These are phyloP conservation scores for Spathaspora sp. DNA, from an alignment of 1,139 yeast species.

Conservation along the genomic window DNA sequence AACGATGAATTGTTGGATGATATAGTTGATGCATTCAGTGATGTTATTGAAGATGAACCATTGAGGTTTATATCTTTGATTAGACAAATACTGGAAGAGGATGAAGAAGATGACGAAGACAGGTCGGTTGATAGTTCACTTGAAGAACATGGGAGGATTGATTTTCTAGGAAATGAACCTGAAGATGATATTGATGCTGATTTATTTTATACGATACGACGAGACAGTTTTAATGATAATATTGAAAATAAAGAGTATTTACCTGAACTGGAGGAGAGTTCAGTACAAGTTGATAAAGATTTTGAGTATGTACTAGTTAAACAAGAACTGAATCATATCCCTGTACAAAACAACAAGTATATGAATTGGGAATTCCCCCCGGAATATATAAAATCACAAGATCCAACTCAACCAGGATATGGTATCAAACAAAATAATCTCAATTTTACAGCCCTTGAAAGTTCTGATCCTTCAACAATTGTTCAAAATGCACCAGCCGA, in stretches of 20 bases:
- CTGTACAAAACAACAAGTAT: background rate
- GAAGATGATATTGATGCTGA: constrained; percentile 24
- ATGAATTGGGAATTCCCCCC: constrained; percentile 5
- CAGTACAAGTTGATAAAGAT: constrained; percentile 6
- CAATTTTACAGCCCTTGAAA: constrained; percentile 17
- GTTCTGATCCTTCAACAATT: constrained; percentile 22
- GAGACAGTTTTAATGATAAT: constrained; percentile 21
- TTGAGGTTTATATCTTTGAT: constrained; percentile 6
- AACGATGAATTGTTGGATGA: background rate
- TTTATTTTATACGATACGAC: constrained; percentile 23
- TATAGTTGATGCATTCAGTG: constrained; percentile 2
- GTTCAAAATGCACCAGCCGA: constrained; percentile 30
- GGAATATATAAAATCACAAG: constrained; percentile 2
- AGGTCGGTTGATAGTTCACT: constrained; percentile 6
- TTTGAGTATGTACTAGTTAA: constrained; percentile 8
- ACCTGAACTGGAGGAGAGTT: background rate
- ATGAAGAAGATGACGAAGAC: constrained; percentile 7
- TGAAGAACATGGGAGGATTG: constrained; percentile 1
- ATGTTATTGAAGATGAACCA: constrained; percentile 6
- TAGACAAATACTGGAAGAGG: constrained; percentile 5
- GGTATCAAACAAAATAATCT: constrained; percentile 15
- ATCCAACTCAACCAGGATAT: background rate
- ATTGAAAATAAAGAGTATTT: background rate
- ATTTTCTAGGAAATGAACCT: constrained; percentile 5
- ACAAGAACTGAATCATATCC: background rate